phyloP scores from a whole-genome alignment of 2,329 filamentous ascomycete genomes.

The Xylariaceae sp. region DNA sequence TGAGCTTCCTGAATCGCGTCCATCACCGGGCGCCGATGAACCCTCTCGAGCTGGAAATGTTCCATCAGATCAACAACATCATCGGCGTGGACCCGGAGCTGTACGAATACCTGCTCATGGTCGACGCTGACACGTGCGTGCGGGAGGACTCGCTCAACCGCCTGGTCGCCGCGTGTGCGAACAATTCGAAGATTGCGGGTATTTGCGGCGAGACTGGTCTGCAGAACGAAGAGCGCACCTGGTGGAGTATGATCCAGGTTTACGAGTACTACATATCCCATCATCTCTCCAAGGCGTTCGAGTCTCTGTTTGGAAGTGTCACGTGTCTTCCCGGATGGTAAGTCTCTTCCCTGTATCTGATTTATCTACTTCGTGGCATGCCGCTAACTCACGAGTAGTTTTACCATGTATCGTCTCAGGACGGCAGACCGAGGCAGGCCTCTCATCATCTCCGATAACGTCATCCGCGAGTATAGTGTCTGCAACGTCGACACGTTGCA shows the following conservation, averaged over 20 bases:
- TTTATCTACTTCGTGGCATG: constrained; percentile 21
- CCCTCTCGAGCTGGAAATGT: constrained; percentile 93
- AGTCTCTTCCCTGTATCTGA: constrained; percentile 37
- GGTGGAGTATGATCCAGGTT: constrained; percentile 99
- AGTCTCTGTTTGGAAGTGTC: constrained; percentile 94
- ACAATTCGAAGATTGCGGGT: constrained; percentile 92
- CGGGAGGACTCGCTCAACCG: constrained; percentile 87
- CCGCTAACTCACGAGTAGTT: constrained; percentile 53
- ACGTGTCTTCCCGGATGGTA: constrained; percentile 99
- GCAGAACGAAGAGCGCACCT: constrained; percentile 89
- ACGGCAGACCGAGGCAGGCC: constrained; percentile 93
- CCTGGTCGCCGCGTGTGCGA: constrained; percentile 84
- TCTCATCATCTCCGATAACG: constrained; percentile 81
- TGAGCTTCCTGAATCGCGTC: constrained; percentile 97
- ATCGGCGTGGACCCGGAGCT: constrained; percentile 96
- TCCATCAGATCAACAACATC: constrained; percentile 98
- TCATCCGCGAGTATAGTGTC: constrained; percentile 84
- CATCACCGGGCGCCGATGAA: constrained; percentile 93
- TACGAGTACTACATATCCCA: constrained; percentile 99
- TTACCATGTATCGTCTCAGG: constrained; percentile 96
- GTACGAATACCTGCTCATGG: constrained; percentile 95
- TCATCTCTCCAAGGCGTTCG: constrained; percentile 93
- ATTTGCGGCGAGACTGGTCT: constrained; percentile 96
- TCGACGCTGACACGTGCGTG: constrained; percentile 95
- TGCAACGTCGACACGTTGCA: constrained; percentile 91